Conservation (phyloP, 495 filamentous ascomycete species). For the Neurospora hispaniola region DNA sequence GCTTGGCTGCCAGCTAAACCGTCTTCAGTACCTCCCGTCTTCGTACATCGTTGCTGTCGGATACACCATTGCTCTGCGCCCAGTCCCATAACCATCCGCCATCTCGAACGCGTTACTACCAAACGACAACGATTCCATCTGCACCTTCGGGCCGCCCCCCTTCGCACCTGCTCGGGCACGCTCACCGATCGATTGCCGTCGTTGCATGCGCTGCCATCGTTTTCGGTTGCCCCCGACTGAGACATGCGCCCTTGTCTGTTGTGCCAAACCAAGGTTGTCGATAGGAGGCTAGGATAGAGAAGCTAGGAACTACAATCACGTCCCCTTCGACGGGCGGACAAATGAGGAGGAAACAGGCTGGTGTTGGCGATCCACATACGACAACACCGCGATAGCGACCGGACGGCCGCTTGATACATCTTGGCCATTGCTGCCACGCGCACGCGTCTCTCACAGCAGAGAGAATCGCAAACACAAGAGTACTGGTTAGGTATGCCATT, state of each 20-base stretch:
- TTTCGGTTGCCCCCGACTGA: constrained; percentile 9
- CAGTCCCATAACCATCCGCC: not conserved
- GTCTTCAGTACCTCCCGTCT: not conserved
- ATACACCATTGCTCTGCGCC: not conserved
- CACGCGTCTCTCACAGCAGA: not conserved
- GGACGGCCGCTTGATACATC: not conserved
- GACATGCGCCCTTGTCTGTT: constrained; percentile 23
- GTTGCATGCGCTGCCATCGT: constrained; percentile 10
- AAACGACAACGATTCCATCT: not conserved
- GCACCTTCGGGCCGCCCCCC: not conserved
- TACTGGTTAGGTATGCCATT: not conserved
- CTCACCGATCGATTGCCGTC: not conserved
- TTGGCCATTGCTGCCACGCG: not conserved
- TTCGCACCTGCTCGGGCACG: not conserved
- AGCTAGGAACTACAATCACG: not conserved
- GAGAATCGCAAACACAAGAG: not conserved
- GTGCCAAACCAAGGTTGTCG: constrained; percentile 17
- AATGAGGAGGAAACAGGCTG: not conserved
- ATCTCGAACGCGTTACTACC: not conserved
- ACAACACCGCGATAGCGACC: not conserved
- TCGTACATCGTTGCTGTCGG: not conserved
- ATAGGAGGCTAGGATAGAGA: constrained; percentile 21
- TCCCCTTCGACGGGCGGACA: not conserved
- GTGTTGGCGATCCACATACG: not conserved
- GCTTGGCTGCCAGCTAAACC: not conserved